phyloP scores from a whole-genome alignment of 441 rosid species.

The Populus hybrid region DNA sequence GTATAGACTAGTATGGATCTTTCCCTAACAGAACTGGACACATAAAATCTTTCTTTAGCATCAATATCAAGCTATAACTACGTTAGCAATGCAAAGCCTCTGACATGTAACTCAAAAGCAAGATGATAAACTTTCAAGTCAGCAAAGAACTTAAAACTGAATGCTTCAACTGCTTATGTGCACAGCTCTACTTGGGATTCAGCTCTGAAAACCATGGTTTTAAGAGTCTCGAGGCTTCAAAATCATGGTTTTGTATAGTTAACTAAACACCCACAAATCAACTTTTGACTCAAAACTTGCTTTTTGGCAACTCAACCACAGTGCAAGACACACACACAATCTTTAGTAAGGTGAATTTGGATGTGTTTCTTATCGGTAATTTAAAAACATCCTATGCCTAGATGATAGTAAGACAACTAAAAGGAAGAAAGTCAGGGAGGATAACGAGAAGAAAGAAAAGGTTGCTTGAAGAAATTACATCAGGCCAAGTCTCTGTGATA shows the following conservation, averaged over 20 bases:
- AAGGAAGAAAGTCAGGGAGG: neutral
- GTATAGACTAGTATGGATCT: neutral
- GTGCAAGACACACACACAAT: neutral
- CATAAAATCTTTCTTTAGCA: neutral
- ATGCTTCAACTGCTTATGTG: neutral
- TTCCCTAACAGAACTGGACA: neutral
- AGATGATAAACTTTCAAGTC: neutral
- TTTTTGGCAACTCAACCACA: neutral
- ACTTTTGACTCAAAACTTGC: neutral
- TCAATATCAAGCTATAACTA: neutral
- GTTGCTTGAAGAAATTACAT: conserved; percentile 36
- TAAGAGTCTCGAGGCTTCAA: neutral
- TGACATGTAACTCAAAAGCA: neutral
- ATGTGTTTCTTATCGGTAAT: neutral
- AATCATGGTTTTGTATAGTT: neutral
- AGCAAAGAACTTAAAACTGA: neutral
- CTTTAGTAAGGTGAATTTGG: neutral
- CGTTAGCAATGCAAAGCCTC: neutral
- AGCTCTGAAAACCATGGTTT: neutral
- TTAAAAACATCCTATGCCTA: neutral
- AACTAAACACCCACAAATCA: neutral
- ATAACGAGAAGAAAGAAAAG: neutral
- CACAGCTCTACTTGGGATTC: neutral
- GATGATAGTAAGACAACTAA: neutral
- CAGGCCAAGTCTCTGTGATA: conserved; percentile 83